Evolutionary conservation across 345 rosid genomes (phyloP).

Genomic region (Populus simonii): DNA sequence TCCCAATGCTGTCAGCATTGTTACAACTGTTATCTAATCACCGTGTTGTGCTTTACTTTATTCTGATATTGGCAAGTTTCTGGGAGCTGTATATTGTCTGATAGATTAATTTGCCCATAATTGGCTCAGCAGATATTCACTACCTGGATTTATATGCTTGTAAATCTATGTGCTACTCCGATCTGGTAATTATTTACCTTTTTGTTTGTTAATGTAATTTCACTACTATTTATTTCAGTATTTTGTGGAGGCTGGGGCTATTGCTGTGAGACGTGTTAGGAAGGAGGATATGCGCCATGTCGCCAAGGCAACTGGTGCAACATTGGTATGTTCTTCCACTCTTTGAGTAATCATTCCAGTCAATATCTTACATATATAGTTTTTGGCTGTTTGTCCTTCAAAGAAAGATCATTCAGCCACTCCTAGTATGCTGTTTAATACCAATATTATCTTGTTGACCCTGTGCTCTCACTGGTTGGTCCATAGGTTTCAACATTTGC

Average conservation of each 20-base stretch:
- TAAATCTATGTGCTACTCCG: not conserved
- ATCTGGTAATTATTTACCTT: not conserved
- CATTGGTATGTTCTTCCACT: constrained; percentile 48
- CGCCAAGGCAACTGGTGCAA: constrained; percentile 98
- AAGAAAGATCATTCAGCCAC: not conserved
- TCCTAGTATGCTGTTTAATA: not conserved
- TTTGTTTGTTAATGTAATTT: not conserved
- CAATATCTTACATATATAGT: not conserved
- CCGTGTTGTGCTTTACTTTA: not conserved
- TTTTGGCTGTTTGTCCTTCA: not conserved
- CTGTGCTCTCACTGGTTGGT: not conserved
- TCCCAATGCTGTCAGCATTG: not conserved
- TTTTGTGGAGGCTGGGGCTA: constrained; percentile 94
- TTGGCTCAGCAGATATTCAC: not conserved
- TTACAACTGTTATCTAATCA: not conserved
- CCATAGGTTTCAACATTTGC: constrained; percentile 91
- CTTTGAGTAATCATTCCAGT: constrained; percentile 1
- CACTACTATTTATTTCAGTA: constrained; percentile 45
- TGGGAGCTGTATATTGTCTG: not conserved
- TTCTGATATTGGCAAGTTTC: not conserved
- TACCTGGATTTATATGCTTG: not conserved
- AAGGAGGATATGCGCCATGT: constrained; percentile 98
- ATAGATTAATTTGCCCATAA: not conserved
- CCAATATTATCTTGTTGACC: not conserved
- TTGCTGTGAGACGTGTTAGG: constrained; percentile 94